Percentiles rank a stretch among this genome's conserved stretches.
phyloP scores from a whole-genome alignment of 306 rosid genomes.

The Fragaria ananassa region DNA sequence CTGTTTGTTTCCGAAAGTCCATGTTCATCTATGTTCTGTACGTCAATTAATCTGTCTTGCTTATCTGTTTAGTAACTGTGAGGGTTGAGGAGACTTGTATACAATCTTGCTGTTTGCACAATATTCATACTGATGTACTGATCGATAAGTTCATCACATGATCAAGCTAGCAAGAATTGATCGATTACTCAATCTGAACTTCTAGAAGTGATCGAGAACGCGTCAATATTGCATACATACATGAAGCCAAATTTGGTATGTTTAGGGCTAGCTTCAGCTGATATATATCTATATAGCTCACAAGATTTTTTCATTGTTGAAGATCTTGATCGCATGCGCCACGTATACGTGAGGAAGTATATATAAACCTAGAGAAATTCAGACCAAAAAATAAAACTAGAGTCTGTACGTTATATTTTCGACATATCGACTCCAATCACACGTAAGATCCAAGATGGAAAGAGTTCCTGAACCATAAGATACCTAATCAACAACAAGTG shows the following conservation, averaged over 20 bases:
- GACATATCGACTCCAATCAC: neutral
- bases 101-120: neutral
- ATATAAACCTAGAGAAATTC: neutral
- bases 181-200: neutral
- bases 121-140: neutral
- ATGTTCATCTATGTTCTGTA: neutral
- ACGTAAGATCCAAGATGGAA: neutral
- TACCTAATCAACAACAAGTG: conserved; percentile 9
- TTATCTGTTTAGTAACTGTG: neutral
- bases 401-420: no score
- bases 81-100: neutral
- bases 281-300: neutral
- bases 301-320: neutral
- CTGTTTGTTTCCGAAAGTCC: neutral
- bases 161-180: no score
- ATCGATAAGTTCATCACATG: neutral
- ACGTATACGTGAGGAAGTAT: neutral
- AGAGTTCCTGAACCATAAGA: neutral
- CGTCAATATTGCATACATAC: neutral
- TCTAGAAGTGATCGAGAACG: neutral
- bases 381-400: neutral
- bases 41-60: neutral
- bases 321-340: neutral
- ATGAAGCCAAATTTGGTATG: neutral
- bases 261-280: neutral